Evolutionary conservation across 345 rosid species (phyloP), one percentile per base, ranked within the genome.

Genomic region (Camelina sativa): DNA sequence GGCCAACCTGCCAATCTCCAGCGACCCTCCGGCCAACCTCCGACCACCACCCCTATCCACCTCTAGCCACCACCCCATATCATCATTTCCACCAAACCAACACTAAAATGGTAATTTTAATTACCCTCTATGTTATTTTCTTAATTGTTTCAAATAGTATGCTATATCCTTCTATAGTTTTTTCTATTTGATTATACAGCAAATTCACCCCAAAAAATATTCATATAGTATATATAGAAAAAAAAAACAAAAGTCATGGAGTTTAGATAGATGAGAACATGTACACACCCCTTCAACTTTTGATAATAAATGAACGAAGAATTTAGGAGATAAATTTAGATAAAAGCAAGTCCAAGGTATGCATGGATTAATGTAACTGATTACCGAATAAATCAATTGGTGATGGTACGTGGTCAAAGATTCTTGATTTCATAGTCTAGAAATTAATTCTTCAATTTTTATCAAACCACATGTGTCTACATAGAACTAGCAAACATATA

Each of bases 401-500:
- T 53, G 37, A 71, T 22, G 50, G 11, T 52, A 62, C 16, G n/a
- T 54, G 25, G 76, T 73, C 47, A 63, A 41, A 53, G 55, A 63
- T 62, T 53, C 62, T 41, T 72, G 54, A 72, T 41, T 61, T 17
- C 19, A 48, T 71, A 15, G 50, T 60, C 50, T 60, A 48, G 6
- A 48, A 60, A 38, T 60, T 34, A 70, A 44, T 71, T 46, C 22
- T 64, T 66, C 51, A 60, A 35, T 48, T 59, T 37, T 71, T 22
- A 10, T 48, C 38, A 34, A 60, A 60, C 67, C 67, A 71, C 40
- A 50, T 71, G 75, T 50, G 50, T 60, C 58, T 56, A 47, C 16
- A 17, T 35, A 22, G n/a, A 60, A 69, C 22, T 60, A 57, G 48
- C 15, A 51, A 66, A 8, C 11, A 4, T 20, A 51, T 4, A 65